These are phyloP conservation scores for Silene latifolia DNA, from an alignment of 148 eudicot genomes.

Conservation along the genomic window DNA sequence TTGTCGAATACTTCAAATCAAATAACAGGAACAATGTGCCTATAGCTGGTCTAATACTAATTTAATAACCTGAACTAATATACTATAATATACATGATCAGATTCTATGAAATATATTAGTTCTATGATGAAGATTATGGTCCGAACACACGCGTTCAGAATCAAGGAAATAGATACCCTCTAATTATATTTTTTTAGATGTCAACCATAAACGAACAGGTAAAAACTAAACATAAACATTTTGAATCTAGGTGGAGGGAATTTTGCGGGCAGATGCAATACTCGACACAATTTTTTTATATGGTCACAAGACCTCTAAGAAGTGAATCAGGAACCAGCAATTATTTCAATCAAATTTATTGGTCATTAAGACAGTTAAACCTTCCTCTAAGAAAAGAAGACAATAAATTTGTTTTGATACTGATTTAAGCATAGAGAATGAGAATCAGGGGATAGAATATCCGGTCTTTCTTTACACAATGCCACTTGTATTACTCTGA, in stretches of 20 bases:
- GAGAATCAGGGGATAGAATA: conserved; percentile 5
- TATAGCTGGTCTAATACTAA: conserved; percentile 1
- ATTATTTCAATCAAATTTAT: no score
- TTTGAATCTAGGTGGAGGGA: no score
- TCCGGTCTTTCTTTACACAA: neutral
- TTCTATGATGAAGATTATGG: neutral
- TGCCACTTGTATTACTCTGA: conserved; percentile 14
- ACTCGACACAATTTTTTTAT: no score
- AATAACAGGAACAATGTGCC: conserved; percentile 10
- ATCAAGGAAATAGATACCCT: conserved; percentile 1
- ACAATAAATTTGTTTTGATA: no score
- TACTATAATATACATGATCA: conserved; percentile 19
- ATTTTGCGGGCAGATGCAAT: no score
- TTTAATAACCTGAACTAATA: conserved; percentile 7
- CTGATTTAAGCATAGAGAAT: conserved; percentile 9
- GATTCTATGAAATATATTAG: conserved; percentile 6
- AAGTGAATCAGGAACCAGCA: no score
- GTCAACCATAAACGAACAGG: no score
- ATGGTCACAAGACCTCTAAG: no score
- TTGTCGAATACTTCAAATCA: neutral
- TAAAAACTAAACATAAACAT: no score
- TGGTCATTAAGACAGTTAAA: no score
- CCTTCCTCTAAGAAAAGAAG: no score
- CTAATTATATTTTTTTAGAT: neutral
- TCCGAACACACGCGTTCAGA: neutral